Conservation (phyloP, 2,329 filamentous ascomycete genomes). For the Allantophomopsis lycopodina region DNA sequence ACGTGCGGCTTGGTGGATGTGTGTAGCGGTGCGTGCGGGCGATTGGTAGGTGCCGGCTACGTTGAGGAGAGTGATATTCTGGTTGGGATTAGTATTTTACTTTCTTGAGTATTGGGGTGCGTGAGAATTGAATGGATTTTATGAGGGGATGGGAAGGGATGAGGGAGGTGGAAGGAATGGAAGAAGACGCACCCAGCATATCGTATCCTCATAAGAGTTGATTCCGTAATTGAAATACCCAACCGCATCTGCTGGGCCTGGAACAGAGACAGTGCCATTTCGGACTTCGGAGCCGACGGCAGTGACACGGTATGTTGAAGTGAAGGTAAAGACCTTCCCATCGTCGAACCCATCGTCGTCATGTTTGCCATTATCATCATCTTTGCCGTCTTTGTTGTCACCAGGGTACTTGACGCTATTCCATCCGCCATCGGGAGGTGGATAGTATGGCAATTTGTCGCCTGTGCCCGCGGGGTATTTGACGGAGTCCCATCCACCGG, state of each 20-base stretch:
- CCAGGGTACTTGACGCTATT: too few species aligned
- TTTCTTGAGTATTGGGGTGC: not conserved
- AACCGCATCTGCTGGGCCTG: slow-evolving; percentile 23
- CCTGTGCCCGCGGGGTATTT: slow-evolving; percentile 6
- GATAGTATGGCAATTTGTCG: not conserved
- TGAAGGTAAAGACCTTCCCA: slow-evolving; percentile 20
- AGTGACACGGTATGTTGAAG: slow-evolving; percentile 28
- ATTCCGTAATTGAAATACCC: slow-evolving; percentile 34
- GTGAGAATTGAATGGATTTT: too few species aligned
- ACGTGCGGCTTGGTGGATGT: slow-evolving; percentile 30
- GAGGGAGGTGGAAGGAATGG: not conserved
- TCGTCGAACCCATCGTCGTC: too few species aligned
- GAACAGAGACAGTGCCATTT: slow-evolving; percentile 19
- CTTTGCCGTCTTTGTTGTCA: too few species aligned
- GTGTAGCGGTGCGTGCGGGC: slow-evolving; percentile 30
- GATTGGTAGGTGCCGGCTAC: slow-evolving; percentile 30
- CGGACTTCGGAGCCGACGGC: slow-evolving; percentile 32
- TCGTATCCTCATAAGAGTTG: slow-evolving; percentile 22
- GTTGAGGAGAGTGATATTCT: slow-evolving; percentile 31
- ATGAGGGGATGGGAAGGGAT: too few species aligned
- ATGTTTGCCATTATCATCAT: too few species aligned
- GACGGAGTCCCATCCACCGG: slow-evolving; percentile 7
- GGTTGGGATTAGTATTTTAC: not conserved
- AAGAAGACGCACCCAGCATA: slow-evolving; percentile 13
- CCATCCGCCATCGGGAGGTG: not conserved